Evolutionary conservation across 768 basidiomycete species (phyloP), one percentile per base, ranked within the genome.

Genomic region (Exidia glandulosa): DNA sequence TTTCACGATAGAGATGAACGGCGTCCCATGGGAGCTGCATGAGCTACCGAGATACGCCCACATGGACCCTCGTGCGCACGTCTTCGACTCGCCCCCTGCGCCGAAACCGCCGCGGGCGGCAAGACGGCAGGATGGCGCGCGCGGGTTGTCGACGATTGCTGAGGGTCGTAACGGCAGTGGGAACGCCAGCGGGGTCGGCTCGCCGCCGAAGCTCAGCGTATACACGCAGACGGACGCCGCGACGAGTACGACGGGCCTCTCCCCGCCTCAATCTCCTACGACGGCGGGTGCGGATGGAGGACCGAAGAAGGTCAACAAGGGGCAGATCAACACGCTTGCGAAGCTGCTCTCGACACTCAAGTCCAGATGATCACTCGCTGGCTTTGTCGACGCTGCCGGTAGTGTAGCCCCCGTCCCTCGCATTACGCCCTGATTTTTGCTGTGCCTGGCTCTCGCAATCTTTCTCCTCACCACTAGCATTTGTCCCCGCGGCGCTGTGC

Each of bases 271-370:
- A 27, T 54, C 50, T 6, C 50, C 50, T 27, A 13, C 14, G 14
- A 25, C 50, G 9, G 62, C 55, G 65, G 54, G 63, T 71, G 71
- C 52, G 60, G 78, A 80, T 33, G 76, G 78, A 56, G 73, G 74
- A 56, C 81, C 82, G 57, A 71, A 89, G 79, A 91, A 88, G 75
- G 86, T 89, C 67, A 86, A 90, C 76, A 92, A 86, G 73, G 88
- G 87, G 55, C 92, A 94, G 77, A 93, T 93, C 74, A 85, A 86
- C 67, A 82, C 89, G 45, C 77, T 94, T 66, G 91, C 91, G 60
- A 94, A 94, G 84, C 90, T 94, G 89, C 76, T 94, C 61, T 90
- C 85, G 60, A 87, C 87, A 57, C 72, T 90, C 73, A 48, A 29
- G 58, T 23, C 56, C 56, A 55, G 57, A 34, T 45, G 61, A 59